Evolutionary conservation across 108 stramenopile genomes (phyloP).

Genomic region (Conticribra guillardii): DNA sequence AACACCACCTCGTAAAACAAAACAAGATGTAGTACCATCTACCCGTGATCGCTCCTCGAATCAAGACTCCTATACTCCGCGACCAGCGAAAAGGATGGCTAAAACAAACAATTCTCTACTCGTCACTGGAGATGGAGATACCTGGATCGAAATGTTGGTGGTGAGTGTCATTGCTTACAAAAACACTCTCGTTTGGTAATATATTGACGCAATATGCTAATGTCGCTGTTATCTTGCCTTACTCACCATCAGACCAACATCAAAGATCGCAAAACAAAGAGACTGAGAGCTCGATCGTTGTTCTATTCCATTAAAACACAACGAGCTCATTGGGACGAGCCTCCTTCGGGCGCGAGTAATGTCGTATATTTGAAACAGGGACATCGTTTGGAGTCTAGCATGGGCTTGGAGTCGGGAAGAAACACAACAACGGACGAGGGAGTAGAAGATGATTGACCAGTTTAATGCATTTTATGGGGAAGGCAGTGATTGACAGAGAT

Average conservation of each 20-base stretch:
- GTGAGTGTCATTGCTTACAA: conserved; percentile 1
- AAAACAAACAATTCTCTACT: background rate
- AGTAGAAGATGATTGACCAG: background rate
- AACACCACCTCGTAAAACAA: too few species aligned
- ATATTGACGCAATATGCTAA: too few species aligned
- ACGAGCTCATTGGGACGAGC: conserved; percentile 16
- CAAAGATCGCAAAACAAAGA: too few species aligned
- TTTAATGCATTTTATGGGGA: too few species aligned
- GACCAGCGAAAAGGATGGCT: background rate
- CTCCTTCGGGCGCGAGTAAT: conserved; percentile 19
- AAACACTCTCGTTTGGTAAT: too few species aligned
- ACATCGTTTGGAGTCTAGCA: conserved; percentile 9
- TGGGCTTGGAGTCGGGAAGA: conserved; percentile 3
- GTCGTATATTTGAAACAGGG: conserved; percentile 17
- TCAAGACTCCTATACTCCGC: background rate
- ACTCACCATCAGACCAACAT: too few species aligned
- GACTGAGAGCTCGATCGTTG: conserved; percentile 5
- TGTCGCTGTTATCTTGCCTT: too few species aligned
- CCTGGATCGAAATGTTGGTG: conserved; percentile 23
- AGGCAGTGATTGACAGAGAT: too few species aligned
- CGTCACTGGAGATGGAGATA: conserved; percentile 3
- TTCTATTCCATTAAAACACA: conserved; percentile 22
- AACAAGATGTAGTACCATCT: background rate
- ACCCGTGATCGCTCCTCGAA: background rate
- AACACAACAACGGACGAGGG: background rate